Evolutionary conservation across 257 asterid species (phyloP).

Genomic region (Cinchona pubescens): DNA sequence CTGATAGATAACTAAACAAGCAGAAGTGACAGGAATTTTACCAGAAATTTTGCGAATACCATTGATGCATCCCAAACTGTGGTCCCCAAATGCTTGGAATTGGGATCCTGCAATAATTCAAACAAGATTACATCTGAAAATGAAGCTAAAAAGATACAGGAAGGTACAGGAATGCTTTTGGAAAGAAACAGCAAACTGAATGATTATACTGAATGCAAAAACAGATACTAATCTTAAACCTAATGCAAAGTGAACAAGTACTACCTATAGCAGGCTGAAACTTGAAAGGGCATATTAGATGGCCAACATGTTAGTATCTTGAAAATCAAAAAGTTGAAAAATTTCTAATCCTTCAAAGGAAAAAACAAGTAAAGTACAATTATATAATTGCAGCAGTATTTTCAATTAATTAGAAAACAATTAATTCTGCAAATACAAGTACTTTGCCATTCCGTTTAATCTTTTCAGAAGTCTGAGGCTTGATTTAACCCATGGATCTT

Average conservation of each 20-base stretch:
- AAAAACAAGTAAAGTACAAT: not conserved
- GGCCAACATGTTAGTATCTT: too few species aligned
- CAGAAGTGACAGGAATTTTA: constrained; percentile 22
- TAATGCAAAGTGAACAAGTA: not conserved
- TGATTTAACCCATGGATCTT: not conserved
- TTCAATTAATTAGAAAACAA: too few species aligned
- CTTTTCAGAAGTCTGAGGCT: not conserved
- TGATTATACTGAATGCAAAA: not conserved
- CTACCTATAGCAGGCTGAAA: not conserved
- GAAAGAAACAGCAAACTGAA: not conserved
- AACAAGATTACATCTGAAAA: constrained; percentile 18
- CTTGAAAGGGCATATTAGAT: too few species aligned
- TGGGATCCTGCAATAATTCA: constrained; percentile 72
- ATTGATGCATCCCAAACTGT: constrained; percentile 99
- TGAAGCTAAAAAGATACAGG: constrained; percentile 13
- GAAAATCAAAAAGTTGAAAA: not conserved
- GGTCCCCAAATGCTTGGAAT: constrained; percentile 93
- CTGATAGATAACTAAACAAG: not conserved
- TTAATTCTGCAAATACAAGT: not conserved
- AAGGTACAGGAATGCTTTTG: not conserved
- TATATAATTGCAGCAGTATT: not conserved
- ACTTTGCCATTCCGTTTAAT: not conserved
- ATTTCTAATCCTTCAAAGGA: not conserved
- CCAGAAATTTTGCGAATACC: constrained; percentile 95
- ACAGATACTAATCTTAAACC: not conserved